Conservation (phyloP, 768 basidiomycete species). For the Lyophyllum atratum region DNA sequence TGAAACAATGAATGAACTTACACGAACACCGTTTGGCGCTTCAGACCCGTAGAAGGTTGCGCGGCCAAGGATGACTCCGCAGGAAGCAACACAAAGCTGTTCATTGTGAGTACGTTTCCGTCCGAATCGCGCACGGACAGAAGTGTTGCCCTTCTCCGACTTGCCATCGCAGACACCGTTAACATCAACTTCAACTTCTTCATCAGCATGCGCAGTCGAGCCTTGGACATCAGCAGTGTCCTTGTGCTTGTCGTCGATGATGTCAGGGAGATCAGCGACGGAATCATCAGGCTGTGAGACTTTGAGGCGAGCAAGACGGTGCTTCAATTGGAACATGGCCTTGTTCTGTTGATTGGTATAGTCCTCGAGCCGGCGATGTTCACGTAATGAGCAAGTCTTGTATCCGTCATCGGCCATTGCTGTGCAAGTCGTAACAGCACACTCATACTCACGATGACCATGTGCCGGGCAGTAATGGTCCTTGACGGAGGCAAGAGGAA, state of each 20-base stretch:
- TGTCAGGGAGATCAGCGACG: no score
- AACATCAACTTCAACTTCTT: slow-evolving; percentile 11
- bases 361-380: slow-evolving; percentile 24
- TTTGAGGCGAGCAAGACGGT: no score
- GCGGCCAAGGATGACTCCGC: slow-evolving; percentile 27
- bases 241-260: no score
- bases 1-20: no score
- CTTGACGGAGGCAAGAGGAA: slow-evolving; percentile 14
- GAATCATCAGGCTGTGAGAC: no score
- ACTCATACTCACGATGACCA: slow-evolving; percentile 3
- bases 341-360: slow-evolving; percentile 13
- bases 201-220: slow-evolving; percentile 7
- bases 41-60: slow-evolving; percentile 32
- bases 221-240: slow-evolving; percentile 14
- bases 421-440: slow-evolving; percentile 23
- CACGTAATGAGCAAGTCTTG: slow-evolving; percentile 19
- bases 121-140: slow-evolving; percentile 26
- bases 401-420: slow-evolving; percentile 3
- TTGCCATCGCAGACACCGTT: background rate
- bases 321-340: no score
- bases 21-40: slow-evolving; percentile 18
- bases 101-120: slow-evolving; percentile 31
- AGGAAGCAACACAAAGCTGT: slow-evolving; percentile 24
- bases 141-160: slow-evolving; percentile 21
- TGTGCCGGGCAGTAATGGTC: slow-evolving; percentile 27